Evolutionary conservation across 441 rosid species (phyloP), one percentile per base, ranked within the genome.

Genomic region (Jatropha podagrica): DNA sequence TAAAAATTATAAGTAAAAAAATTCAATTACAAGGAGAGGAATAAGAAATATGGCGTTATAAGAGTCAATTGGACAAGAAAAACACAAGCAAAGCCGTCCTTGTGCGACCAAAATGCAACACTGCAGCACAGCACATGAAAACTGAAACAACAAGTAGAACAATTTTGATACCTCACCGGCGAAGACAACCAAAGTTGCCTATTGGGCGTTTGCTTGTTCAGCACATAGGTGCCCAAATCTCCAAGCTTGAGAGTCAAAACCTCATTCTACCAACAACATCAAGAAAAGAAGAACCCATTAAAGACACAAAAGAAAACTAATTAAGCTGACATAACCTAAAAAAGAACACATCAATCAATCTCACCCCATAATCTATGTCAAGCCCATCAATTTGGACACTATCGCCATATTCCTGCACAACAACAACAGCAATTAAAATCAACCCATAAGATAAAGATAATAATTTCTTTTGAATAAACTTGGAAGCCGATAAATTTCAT

Each of bases 341-440:
- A 56, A 75, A 26, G 7, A 55, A 7, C 52, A 17, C 62, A 37
- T 18, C 9, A 74, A 54, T 14, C 68, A 61, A 48, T 69, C 86
- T 85, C 86, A 92, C 99, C 93, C 95, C 96, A 70, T 90, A 96
- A 78, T 93, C 98, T 23, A 91, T 87, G 80, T 96, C 97, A 76
- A 92, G 87, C 8, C 99, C 99, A 82, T 96, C 93, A 67, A 96
- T 78, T 81, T 92, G 90, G 42, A 89, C 73, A 15, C 9, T 69
- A 81, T 95, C 97, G 20, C 97, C 97, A 81, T 91, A 95, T 65
- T 92, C 97, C 96, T 95, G 86, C 60, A 76, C 44, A 68, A 10
- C 68, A 48, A 52, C 4, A 48, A 51, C 15, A 60, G 8, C 10
- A 37, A 65, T n/a, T 42, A 38, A 48, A 4, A n/a, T 56, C 37